These are phyloP conservation scores for Phascolomyces articulosus DNA, from an alignment of 371 early-diverging fungal species.

Conservation along the genomic window DNA sequence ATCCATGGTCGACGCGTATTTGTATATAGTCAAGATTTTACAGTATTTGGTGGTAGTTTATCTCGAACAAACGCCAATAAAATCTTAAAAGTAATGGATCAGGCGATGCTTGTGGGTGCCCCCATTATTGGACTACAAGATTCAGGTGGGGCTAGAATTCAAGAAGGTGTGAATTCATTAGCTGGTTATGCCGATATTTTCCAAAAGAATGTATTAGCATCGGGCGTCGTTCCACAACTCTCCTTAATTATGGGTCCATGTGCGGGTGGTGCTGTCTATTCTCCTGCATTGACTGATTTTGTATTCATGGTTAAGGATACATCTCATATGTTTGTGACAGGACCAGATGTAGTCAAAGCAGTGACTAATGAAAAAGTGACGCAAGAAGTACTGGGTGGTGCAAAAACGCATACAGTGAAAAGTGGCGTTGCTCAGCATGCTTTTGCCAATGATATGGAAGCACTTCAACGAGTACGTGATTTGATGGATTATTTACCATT, in stretches of 20 bases:
- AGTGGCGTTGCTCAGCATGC: constrained; percentile 92
- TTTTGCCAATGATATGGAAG: constrained; percentile 94
- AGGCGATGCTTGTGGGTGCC: constrained; percentile 92
- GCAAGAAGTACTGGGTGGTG: constrained; percentile 97
- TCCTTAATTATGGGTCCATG: constrained; percentile 98
- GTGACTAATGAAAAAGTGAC: constrained; percentile 95
- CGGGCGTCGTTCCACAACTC: constrained; percentile 95
- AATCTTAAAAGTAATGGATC: constrained; percentile 96
- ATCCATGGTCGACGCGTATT: constrained; percentile 91
- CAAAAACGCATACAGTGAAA: constrained; percentile 87
- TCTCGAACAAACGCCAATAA: constrained; percentile 91
- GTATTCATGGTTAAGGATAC: constrained; percentile 96
- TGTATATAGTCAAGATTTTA: constrained; percentile 96
- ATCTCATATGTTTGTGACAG: constrained; percentile 97
- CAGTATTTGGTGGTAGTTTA: constrained; percentile 91
- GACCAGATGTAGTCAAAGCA: constrained; percentile 96
- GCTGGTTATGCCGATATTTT: constrained; percentile 98
- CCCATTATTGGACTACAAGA: constrained; percentile 96
- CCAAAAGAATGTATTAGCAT: constrained; percentile 90
- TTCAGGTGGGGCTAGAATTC: constrained; percentile 97
- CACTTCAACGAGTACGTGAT: constrained; percentile 86
- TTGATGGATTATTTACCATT: constrained; percentile 90
- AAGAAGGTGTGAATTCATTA: constrained; percentile 96
- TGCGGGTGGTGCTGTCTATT: constrained; percentile 97
- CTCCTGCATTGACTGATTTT: constrained; percentile 96